Percentiles rank a stretch among this genome's conserved stretches.
phyloP scores from a whole-genome alignment of 2,329 filamentous ascomycete species.

The Hirsutella rhossiliensis region DNA sequence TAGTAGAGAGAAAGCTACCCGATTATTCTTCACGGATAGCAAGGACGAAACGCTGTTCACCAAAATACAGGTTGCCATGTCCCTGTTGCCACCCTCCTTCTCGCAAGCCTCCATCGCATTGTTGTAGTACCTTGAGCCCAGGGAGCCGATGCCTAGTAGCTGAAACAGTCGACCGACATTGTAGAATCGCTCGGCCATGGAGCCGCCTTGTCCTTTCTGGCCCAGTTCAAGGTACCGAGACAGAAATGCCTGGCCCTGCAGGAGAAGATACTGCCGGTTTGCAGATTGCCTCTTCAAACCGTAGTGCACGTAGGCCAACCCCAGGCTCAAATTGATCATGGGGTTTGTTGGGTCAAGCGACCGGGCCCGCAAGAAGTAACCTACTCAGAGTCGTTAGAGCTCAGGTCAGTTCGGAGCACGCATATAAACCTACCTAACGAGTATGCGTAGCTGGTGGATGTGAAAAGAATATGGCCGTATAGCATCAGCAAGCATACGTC shows the following conservation, averaged over 20 bases:
- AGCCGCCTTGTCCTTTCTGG: background rate
- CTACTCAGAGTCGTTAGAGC: slow-evolving; percentile 18
- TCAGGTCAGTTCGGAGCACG: background rate
- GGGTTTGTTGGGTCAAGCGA: slow-evolving; percentile 66
- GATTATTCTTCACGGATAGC: slow-evolving; percentile 16
- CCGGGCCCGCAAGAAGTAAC: slow-evolving; percentile 73
- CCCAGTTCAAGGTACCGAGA: slow-evolving; percentile 20
- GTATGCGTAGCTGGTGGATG: slow-evolving; percentile 69
- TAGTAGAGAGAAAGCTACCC: slow-evolving; percentile 14
- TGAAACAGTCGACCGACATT: slow-evolving; percentile 26
- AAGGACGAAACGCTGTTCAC: slow-evolving; percentile 20
- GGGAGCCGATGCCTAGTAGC: slow-evolving; percentile 22
- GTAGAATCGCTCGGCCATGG: slow-evolving; percentile 22
- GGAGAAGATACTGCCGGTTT: slow-evolving; percentile 77
- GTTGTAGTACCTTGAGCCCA: slow-evolving; percentile 62
- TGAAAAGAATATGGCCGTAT: slow-evolving; percentile 82
- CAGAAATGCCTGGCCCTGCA: slow-evolving; percentile 76
- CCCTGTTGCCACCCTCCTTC: slow-evolving; percentile 3
- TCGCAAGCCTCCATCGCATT: slow-evolving; percentile 16
- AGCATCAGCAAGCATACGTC: slow-evolving; percentile 76
- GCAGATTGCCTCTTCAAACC: slow-evolving; percentile 80
- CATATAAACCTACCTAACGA: slow-evolving; percentile 51
- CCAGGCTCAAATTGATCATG: slow-evolving; percentile 70
- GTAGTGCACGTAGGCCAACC: slow-evolving; percentile 76
- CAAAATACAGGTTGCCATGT: slow-evolving; percentile 17